These are phyloP conservation scores for Hypholoma fasciculare DNA, from an alignment of 768 basidiomycete genomes.

Conservation along the genomic window DNA sequence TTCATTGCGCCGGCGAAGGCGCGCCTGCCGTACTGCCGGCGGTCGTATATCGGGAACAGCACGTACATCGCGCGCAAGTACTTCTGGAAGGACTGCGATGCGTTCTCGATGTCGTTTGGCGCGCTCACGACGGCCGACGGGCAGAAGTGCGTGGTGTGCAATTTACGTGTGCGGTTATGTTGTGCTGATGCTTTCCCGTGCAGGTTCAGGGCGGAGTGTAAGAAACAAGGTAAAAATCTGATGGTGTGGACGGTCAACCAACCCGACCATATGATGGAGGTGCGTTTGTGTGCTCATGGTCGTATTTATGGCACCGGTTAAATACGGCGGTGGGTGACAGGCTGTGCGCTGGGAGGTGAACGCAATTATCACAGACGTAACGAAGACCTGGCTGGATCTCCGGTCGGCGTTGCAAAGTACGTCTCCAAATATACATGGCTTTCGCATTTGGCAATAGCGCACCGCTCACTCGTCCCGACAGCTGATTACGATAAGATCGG, in stretches of 20 bases:
- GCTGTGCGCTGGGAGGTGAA: constrained; percentile 79
- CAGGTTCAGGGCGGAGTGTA: constrained; percentile 83
- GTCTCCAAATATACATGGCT: constrained; percentile 13
- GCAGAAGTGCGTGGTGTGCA: constrained; percentile 48
- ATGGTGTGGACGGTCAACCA: constrained; percentile 98
- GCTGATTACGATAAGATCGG: constrained; percentile 69
- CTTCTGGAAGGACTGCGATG: constrained; percentile 87
- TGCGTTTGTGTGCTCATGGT: constrained; percentile 28
- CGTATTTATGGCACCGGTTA: constrained; percentile 3
- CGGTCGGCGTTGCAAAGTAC: constrained; percentile 57
- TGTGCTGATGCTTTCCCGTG: neutral
- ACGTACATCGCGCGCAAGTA: constrained; percentile 74
- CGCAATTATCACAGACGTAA: constrained; percentile 78
- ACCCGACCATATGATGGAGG: constrained; percentile 89
- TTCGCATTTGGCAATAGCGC: neutral
- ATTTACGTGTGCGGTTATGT: constrained; percentile 1
- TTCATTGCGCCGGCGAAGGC: constrained; percentile 79
- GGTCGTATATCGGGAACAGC: constrained; percentile 83
- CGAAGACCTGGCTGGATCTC: constrained; percentile 65
- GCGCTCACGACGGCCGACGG: constrained; percentile 75
- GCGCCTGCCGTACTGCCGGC: constrained; percentile 77
- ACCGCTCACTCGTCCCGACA: constrained; percentile 22
- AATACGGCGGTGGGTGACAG: constrained; percentile 31
- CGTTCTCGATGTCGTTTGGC: constrained; percentile 83
- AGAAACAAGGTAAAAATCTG: constrained; percentile 73